Base-by-base conservation (phyloP, 1,284 basidiomycete genomes). In the Ganoderma lucidum region DNA sequence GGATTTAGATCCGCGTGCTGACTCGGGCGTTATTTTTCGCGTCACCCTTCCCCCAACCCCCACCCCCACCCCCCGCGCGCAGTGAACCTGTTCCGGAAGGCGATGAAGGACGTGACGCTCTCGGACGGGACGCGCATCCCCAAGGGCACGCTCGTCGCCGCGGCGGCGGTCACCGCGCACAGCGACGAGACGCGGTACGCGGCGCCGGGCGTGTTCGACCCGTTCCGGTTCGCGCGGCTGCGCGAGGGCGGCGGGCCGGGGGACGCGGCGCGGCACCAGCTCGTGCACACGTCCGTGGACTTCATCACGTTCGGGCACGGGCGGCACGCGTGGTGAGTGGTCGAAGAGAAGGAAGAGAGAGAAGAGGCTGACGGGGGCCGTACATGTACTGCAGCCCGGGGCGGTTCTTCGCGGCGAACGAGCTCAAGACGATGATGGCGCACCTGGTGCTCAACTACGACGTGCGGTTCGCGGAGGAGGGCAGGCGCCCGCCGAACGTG, bases 211-310 rank as follows among this genome's bases (percentile, higher is more conserved):
- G 77, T 73, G 15, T 87, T 86, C 73, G 73, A 86, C 69, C 79
- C 84, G 0, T 86, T 85, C 72, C 81, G 86, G 30, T 88, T 87
- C 76, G 78, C 82, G 32, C 81, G 84, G 39, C 72, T 84, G 72
- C 79, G 83, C 64, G 78, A 80, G 44, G 75, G 74, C 41, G 71
- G 73, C 12, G 70, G 48, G 41, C 44, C 65, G 14, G 75, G 74
- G 62, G 70, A 66, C 30, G 70, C 70, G 35, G 65, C 66, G 23
- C 77, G 76, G 68, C 76, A 80, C 65, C 80, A 80, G 64, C 73
- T 77, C 63, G 77, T 79, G 62, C 70, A 73, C 63, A 80, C 78
- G 10, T 75, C 70, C 10, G 62, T 73, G 6, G 77, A 79, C 51
- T 80, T 75, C 62, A 67, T 81, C 9, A 68, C 76, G 5, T 80